These are phyloP conservation scores for Phoenix dactylifera DNA, from an alignment of 176 grass and related monocot genomes.

Conservation along the genomic window DNA sequence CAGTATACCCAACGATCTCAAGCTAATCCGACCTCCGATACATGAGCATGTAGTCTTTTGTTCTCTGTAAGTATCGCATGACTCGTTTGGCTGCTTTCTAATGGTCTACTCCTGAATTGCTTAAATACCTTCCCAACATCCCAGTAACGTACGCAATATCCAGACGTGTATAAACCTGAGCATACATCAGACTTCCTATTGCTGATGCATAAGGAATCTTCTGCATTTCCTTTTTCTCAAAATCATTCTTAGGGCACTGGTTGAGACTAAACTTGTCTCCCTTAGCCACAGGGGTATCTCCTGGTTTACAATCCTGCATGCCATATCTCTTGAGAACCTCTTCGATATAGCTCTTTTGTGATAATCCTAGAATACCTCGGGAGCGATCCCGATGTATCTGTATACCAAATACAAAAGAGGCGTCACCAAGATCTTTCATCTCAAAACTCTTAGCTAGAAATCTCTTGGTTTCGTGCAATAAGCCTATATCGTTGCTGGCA, in stretches of 20 bases:
- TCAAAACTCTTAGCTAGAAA: background rate
- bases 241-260: background rate
- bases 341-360: background rate
- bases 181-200: no score
- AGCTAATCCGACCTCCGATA: background rate
- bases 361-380: background rate
- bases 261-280: background rate
- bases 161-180: no score
- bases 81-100: no score
- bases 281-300: background rate
- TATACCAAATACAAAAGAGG: background rate
- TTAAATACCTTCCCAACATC: no score
- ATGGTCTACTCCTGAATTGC: no score
- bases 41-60: background rate
- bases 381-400: background rate
- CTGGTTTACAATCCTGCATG: background rate
- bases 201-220: no score
- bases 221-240: no score
- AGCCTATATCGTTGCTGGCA: no score
- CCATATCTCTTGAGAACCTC: background rate
- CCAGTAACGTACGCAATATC: no score
- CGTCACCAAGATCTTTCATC: background rate
- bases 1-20: background rate
- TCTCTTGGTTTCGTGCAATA: background rate
- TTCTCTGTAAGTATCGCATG: no score